These are phyloP conservation scores for Phytophthora europaea DNA, from an alignment of 352 stramenopile genomes.

Conservation along the genomic window DNA sequence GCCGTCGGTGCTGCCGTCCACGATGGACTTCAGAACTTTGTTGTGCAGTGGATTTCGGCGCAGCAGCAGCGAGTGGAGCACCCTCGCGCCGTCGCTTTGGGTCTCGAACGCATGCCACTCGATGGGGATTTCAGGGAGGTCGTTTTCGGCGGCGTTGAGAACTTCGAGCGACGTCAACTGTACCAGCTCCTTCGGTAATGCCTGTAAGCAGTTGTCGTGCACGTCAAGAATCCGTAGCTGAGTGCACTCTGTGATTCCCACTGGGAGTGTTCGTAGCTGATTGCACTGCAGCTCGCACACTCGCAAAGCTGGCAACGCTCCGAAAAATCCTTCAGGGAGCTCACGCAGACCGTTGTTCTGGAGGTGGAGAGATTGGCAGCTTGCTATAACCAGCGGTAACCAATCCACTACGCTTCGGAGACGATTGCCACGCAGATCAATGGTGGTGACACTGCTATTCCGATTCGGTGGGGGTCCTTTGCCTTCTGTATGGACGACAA, in stretches of 20 bases:
- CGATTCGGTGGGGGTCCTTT: constrained; percentile 16
- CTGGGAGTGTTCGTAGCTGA: constrained; percentile 43
- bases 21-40: constrained; percentile 31
- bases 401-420: constrained; percentile 35
- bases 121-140: constrained; percentile 49
- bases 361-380: constrained; percentile 56
- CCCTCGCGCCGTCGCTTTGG: constrained; percentile 30
- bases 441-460: constrained; percentile 30
- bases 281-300: constrained; percentile 59
- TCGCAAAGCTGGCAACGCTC: constrained; percentile 40
- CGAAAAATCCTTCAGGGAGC: constrained; percentile 58
- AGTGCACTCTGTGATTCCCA: constrained; percentile 42
- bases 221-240: constrained; percentile 55
- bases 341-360: constrained; percentile 56
- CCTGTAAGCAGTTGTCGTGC: constrained; percentile 56
- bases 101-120: constrained; percentile 61
- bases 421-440: constrained; percentile 45
- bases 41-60: constrained; percentile 58
- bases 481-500: constrained; percentile 25
- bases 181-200: constrained; percentile 39
- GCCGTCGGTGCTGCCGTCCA: constrained; percentile 41
- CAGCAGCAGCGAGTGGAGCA: constrained; percentile 55
- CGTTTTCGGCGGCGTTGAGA: constrained; percentile 62
- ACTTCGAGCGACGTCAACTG: constrained; percentile 41
- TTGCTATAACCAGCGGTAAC: constrained; percentile 29